These are phyloP conservation scores for Mortierella hygrophila DNA, from an alignment of 192 early-diverging fungal species.

Conservation along the genomic window DNA sequence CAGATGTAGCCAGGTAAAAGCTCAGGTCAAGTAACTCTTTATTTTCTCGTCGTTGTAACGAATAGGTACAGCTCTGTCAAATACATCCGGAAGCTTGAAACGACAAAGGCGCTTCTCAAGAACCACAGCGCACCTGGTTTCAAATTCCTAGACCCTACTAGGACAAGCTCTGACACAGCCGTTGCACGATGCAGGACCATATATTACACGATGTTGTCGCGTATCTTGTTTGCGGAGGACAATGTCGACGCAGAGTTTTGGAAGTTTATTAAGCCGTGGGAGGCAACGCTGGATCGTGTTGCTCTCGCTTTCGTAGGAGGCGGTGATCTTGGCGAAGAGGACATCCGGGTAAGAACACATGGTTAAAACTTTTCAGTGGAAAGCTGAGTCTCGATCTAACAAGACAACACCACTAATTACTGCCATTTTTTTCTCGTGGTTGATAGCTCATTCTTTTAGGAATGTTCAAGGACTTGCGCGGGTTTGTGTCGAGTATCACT, in stretches of 20 bases:
- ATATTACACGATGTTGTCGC: conserved; percentile 85
- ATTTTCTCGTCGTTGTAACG: neutral
- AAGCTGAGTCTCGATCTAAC: too few relatives aligned
- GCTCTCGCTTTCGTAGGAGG: conserved; percentile 38
- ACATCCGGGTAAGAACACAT: conserved; percentile 27
- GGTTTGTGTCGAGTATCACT: conserved; percentile 77
- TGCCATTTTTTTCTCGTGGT: neutral
- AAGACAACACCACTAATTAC: neutral
- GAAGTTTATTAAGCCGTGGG: conserved; percentile 82
- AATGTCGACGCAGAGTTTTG: conserved; percentile 69
- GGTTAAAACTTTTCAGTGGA: too few relatives aligned
- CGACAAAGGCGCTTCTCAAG: conserved; percentile 73
- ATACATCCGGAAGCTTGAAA: conserved; percentile 81
- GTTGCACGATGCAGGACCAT: conserved; percentile 64
- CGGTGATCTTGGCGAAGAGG: conserved; percentile 23
- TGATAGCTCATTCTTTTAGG: conserved; percentile 63
- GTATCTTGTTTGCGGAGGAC: conserved; percentile 83
- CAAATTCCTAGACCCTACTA: conserved; percentile 70
- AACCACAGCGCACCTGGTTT: conserved; percentile 80
- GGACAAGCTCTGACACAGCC: conserved; percentile 15
- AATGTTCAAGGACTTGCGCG: conserved; percentile 82
- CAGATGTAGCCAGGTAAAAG: too few relatives aligned
- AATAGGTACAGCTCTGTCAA: conserved; percentile 79
- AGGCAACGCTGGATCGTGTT: conserved; percentile 64
- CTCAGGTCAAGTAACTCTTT: neutral